These are phyloP conservation scores for Austropuccinia psidii DNA, from an alignment of 1,284 basidiomycete species.

Conservation along the genomic window DNA sequence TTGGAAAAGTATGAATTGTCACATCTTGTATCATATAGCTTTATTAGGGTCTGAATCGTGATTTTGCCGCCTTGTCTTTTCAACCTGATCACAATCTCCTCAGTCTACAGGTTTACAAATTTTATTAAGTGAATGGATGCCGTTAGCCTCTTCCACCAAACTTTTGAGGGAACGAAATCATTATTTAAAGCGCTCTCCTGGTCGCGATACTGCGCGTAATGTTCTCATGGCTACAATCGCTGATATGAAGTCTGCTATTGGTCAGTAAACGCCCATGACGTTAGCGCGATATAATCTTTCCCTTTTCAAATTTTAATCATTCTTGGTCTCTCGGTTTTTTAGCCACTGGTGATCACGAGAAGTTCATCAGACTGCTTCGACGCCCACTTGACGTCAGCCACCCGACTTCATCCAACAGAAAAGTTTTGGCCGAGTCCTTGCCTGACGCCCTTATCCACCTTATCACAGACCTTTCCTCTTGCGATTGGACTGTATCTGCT, in stretches of 20 bases:
- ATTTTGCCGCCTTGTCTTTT: not conserved
- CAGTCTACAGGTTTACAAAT: constrained; percentile 34
- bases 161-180: not conserved
- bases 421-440: constrained; percentile 28
- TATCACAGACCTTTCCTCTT: constrained; percentile 19
- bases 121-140: constrained; percentile 36
- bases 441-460: constrained; percentile 17
- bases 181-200: constrained; percentile 31
- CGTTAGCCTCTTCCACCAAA: constrained; percentile 19
- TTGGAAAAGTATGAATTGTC: constrained; percentile 24
- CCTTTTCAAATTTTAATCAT: not conserved
- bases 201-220: constrained; percentile 33
- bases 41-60: not conserved
- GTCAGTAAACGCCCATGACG: constrained; percentile 2
- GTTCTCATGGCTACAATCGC: constrained; percentile 18
- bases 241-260: constrained; percentile 28
- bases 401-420: constrained; percentile 32
- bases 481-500: not conserved
- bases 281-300: not conserved
- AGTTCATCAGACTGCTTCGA: constrained; percentile 2
- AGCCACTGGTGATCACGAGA: constrained; percentile 28
- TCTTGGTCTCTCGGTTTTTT: not conserved
- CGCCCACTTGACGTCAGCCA: constrained; percentile 26
- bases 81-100: not conserved
- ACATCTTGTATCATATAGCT: not conserved